Percentiles rank a stretch among this genome's conserved stretches.
phyloP scores from a whole-genome alignment of 1,284 basidiomycete species.

The Irpex sp. region DNA sequence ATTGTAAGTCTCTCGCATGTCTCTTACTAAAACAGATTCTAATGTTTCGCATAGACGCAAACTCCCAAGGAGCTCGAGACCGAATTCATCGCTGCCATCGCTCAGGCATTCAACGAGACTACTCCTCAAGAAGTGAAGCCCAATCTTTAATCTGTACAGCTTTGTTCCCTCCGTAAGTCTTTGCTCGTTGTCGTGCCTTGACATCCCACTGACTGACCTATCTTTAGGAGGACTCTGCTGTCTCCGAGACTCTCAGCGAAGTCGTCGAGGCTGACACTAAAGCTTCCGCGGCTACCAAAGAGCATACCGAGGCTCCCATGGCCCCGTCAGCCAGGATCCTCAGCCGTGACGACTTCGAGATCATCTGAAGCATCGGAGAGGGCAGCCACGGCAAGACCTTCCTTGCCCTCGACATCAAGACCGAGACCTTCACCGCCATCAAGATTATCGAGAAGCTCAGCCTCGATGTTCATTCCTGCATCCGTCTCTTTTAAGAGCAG shows the following conservation, averaged over 20 bases:
- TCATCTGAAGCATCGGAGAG: constrained; percentile 7
- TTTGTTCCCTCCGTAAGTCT: not conserved
- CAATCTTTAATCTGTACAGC: not conserved
- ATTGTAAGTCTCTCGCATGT: not conserved
- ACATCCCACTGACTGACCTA: not conserved
- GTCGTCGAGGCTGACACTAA: not conserved
- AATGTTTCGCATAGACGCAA: not conserved
- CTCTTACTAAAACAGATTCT: not conserved
- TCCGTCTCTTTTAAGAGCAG: constrained; percentile 7
- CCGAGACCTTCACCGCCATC: constrained; percentile 1
- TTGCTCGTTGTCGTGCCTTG: not conserved
- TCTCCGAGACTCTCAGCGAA: not conserved
- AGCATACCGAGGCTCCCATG: not conserved
- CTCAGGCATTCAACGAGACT: not conserved
- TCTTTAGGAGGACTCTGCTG: too few species aligned
- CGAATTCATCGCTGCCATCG: not conserved
- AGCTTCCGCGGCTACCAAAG: not conserved
- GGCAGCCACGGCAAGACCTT: constrained; percentile 10
- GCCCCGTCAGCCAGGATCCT: not conserved
- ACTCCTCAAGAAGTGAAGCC: not conserved
- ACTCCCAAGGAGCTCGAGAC: not conserved
- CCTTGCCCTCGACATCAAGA: constrained; percentile 1
- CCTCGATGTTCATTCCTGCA: not conserved
- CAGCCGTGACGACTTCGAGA: constrained; percentile 1
- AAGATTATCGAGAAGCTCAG: constrained; percentile 10